A percentile compares a stretch with the other conserved stretches of the same genome.
Conservation (phyloP, 805 yeast genomes). For the Yamadazyma tumulicola region DNA sequence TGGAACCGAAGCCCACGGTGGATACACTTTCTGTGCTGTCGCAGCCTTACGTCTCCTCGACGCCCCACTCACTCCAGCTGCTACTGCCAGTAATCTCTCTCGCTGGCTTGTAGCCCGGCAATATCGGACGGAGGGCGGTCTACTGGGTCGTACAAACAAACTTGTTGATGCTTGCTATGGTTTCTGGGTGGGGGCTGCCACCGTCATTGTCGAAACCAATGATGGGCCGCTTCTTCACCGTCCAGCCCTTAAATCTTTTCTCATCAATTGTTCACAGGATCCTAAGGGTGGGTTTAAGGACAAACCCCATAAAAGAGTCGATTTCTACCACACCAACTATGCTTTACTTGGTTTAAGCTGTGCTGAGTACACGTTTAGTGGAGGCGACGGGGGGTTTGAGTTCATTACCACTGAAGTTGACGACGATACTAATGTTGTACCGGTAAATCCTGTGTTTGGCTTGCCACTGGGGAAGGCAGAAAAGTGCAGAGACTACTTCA, state of each 20-base stretch:
- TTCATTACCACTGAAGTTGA: conserved; percentile 11
- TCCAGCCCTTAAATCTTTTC: conserved; percentile 58
- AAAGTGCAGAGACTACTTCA: conserved; percentile 15
- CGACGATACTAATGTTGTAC: conserved; percentile 14
- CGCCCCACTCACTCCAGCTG: conserved; percentile 15
- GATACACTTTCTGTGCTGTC: conserved; percentile 88
- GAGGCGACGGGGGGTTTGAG: conserved; percentile 13
- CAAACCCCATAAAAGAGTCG: conserved; percentile 79
- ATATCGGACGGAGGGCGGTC: conserved; percentile 73
- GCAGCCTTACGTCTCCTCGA: conserved; percentile 52
- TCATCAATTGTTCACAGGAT: conserved; percentile 74
- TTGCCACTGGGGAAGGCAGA: conserved; percentile 33
- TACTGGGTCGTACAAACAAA: conserved; percentile 87
- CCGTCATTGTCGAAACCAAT: conserved; percentile 59
- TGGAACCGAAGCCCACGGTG: conserved; percentile 88
- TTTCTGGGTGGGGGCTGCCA: conserved; percentile 89
- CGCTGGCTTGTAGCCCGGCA: conserved; percentile 76
- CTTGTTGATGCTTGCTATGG: conserved; percentile 95
- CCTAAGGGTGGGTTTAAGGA: conserved; percentile 75
- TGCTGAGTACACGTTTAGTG: conserved; percentile 44
- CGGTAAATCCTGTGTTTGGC: conserved; percentile 28
- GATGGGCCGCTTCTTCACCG: conserved; percentile 43
- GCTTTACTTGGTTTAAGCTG: conserved; percentile 70
- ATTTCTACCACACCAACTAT: conserved; percentile 90
- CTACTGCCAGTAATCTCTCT: conserved; percentile 29